These are phyloP conservation scores for Paulownia fortunei DNA, from an alignment of 257 asterid species.

Conservation along the genomic window DNA sequence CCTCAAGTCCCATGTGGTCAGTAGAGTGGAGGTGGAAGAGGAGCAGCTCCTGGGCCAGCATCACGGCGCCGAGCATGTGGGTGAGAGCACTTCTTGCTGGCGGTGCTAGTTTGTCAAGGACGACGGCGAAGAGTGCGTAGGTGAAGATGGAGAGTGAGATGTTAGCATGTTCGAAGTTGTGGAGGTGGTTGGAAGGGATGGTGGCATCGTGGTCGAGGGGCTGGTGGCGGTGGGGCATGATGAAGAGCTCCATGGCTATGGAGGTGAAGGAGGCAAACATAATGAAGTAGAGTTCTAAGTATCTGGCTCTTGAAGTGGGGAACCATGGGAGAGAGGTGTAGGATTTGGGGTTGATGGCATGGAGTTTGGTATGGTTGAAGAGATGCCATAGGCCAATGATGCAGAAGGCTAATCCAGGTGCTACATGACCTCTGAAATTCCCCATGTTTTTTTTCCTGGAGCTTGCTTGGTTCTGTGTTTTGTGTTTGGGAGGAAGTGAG, in stretches of 20 bases:
- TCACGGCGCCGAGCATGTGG: background rate
- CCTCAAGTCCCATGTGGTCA: slow-evolving; percentile 14
- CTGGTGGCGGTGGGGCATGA: slow-evolving; percentile 14
- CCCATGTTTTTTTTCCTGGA: background rate
- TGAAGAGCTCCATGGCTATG: slow-evolving; percentile 18
- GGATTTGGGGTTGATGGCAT: background rate
- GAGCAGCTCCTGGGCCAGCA: slow-evolving; percentile 7
- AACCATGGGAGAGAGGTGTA: slow-evolving; percentile 12
- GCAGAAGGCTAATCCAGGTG: slow-evolving; percentile 1
- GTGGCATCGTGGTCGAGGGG: slow-evolving; percentile 9
- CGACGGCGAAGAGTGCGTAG: background rate
- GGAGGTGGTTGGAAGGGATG: slow-evolving; percentile 21
- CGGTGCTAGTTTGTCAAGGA: background rate
- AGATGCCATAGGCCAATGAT: slow-evolving; percentile 8
- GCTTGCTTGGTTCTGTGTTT: background rate
- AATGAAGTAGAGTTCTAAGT: slow-evolving; percentile 13
- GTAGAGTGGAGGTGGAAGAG: slow-evolving; percentile 13
- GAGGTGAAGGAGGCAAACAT: background rate
- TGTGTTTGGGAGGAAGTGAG: background rate
- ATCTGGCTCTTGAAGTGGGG: background rate
- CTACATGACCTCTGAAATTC: background rate
- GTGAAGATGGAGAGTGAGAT: slow-evolving; percentile 5
- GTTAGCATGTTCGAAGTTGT: slow-evolving; percentile 9
- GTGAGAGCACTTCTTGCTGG: background rate
- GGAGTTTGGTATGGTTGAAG: slow-evolving; percentile 2